Conservation (phyloP, 2,329 filamentous ascomycete genomes). For the Aureobasidium melanogenum region DNA sequence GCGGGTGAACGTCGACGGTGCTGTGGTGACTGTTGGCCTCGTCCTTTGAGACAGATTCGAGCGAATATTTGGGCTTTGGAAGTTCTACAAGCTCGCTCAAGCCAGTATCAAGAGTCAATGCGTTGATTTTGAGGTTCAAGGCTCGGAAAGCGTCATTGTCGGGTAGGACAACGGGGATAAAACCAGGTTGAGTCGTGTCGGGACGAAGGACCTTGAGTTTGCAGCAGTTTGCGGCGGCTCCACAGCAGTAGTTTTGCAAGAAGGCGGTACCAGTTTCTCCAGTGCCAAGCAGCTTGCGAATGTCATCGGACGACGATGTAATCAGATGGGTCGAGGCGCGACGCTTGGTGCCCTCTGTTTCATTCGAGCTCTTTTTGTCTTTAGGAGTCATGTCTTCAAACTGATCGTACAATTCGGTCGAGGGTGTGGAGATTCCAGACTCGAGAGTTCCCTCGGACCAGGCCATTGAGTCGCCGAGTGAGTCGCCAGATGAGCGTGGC, state of each 20-base stretch:
- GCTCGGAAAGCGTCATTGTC: constrained; percentile 80
- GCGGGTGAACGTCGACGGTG: constrained; percentile 55
- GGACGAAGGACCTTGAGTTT: constrained; percentile 47
- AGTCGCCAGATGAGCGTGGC: constrained; percentile 33
- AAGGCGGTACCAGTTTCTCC: constrained; percentile 48
- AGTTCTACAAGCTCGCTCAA: constrained; percentile 64
- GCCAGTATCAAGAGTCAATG: constrained; percentile 59
- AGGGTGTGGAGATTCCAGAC: constrained; percentile 34
- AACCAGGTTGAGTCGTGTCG: constrained; percentile 35
- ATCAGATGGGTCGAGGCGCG: constrained; percentile 62
- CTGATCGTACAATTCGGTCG: constrained; percentile 36
- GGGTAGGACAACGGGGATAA: constrained; percentile 48
- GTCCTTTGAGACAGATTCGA: constrained; percentile 33
- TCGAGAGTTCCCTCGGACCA: constrained; percentile 30
- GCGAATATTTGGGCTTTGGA: constrained; percentile 64
- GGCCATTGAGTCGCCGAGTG: constrained; percentile 27
- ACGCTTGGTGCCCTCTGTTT: constrained; percentile 24
- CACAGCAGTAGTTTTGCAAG: constrained; percentile 55
- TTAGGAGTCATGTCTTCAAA: constrained; percentile 30
- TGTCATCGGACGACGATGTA: constrained; percentile 48
- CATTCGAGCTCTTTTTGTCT: background rate
- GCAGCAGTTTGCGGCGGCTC: constrained; percentile 51
- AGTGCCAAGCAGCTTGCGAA: constrained; percentile 48
- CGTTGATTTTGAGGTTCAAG: constrained; percentile 65
- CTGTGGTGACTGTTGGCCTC: constrained; percentile 32